Evolutionary conservation across 257 asterid genomes (phyloP), one percentile per base, ranked within the genome.

Genomic region (Parsonsia alboflavescens): DNA sequence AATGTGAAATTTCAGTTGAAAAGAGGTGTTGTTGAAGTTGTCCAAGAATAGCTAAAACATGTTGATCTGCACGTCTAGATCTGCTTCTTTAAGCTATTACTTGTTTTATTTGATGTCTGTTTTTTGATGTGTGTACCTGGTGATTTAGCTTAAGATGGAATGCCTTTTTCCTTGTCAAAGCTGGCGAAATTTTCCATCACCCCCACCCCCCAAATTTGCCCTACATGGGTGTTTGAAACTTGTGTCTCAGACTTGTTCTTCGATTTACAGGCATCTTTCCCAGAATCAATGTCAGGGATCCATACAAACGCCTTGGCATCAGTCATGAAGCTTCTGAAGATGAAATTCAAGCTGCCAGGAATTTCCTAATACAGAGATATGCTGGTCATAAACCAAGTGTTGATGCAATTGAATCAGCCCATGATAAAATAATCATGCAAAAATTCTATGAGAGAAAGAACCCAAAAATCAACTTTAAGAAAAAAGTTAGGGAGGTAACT

Each of bases 361-460:
- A 88, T 86, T 94, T 88, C 84, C 85, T 94, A 33, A 86, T 94
- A 79, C 96, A 88, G 82, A 86, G 89, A 78, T 90, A 91, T 62
- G 93, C 88, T 3, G 87, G 87, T 44, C 96, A 95, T 86, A 88
- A 92, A 76, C 93, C 96, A 68, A 93, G 99, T 74, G 83, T 91
- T 45, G 98, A 92, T 82, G 92, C 99, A 13, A 95, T 95, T 75
- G 99, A 95, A 76, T 84, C 95, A 61, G 98, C 99, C 11, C 98
- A 95, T 66, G 93, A 95, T 84, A 93, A 89, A 75, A 95, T 95
- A 74, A 92, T 95, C 72, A 95, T 92, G 99, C 98, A 93, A 79
- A 84, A 93, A 84, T 93, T 95, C 74, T 73, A 91, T 39, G 99
- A 92, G 22, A 88, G 99, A 84, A 95, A 82, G 86, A 92, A 91